A percentile compares a stretch with the other conserved stretches of the same genome.
Evolutionary conservation across 371 early-diverging fungal species (phyloP).

Genomic region (Furculomyces boomerangus): DNA sequence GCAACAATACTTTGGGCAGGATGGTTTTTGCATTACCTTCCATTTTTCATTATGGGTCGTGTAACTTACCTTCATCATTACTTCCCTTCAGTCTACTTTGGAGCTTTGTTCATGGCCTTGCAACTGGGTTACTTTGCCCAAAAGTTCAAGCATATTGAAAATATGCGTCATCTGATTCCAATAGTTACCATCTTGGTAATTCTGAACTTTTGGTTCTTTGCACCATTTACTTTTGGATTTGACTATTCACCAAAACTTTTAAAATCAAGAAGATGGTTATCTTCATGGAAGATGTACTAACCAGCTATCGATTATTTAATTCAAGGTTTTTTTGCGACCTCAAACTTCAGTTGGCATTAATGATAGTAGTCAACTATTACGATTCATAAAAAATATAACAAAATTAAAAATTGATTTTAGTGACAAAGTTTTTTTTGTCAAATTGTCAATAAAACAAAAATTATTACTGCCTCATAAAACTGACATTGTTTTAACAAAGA

Average conservation of each 20-base stretch:
- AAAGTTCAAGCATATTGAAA: background rate
- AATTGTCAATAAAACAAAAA: too few relatives aligned
- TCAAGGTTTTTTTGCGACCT: too few relatives aligned
- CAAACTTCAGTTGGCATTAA: too few relatives aligned
- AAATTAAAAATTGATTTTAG: too few relatives aligned
- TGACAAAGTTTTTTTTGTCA: too few relatives aligned
- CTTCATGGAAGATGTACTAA: constrained; percentile 27
- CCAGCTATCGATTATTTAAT: too few relatives aligned
- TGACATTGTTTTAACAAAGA: too few relatives aligned
- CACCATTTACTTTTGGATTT: constrained; percentile 77
- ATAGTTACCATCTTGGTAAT: constrained; percentile 29
- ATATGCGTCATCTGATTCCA: background rate
- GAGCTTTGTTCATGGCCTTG: constrained; percentile 49
- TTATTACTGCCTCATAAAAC: too few relatives aligned
- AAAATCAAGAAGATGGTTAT: constrained; percentile 30
- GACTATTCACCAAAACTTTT: constrained; percentile 43
- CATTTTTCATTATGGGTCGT: constrained; percentile 96
- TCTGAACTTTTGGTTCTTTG: constrained; percentile 51
- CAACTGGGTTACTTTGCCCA: constrained; percentile 3
- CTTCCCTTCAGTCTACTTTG: constrained; percentile 95
- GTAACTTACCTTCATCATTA: constrained; percentile 98
- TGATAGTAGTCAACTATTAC: too few relatives aligned
- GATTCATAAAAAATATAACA: too few relatives aligned
- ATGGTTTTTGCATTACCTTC: constrained; percentile 93
- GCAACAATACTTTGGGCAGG: constrained; percentile 61